Evolutionary conservation across 1,139 yeast genomes (phyloP), one percentile per base, ranked within the genome.

Genomic region (Williopsis jadinii): DNA sequence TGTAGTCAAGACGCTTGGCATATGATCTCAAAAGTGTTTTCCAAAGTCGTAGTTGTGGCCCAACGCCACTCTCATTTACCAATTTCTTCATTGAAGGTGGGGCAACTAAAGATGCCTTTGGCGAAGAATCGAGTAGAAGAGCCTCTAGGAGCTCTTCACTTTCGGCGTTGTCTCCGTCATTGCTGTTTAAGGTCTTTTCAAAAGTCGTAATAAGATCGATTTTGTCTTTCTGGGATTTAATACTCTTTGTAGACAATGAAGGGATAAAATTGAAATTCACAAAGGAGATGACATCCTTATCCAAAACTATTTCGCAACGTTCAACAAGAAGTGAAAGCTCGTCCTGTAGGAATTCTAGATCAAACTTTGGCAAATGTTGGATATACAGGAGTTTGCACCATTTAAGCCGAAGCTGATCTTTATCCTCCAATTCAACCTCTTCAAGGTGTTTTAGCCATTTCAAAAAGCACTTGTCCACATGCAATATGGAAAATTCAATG

Each of bases 1-100:
- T 52, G 11, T 66, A 44, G 36, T 75, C 66, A 0, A 68, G 61
- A 5, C 64, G 59, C 11, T 63, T 66, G 9, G 68, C 62, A 52
- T 85, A 87, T 42, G 75, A 75, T 48, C 75, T 77, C 34, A 86
- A 70, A 13, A 92, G 64, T 24, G 85, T 70, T 36, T 77, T 75
- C 97, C 97, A 90, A 3, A 92, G 64, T 43, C 79, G 79, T 32
- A 87, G 64, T 42, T 75, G 77, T 61, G 88, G 72, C 32, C 79
- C 82, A 15, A 83, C 67, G 0, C 92, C 76, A 0, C 95, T 79
- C 11, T 67, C 66, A 2, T 66, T 64, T 15, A 92, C 66, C 52
- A 87, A 87, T 13, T 64, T 60, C 26, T 70, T 67, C 56, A 86
- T 78, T 4, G 87, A 77, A 3, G 54, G 48, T 31, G 71, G 66